Evolutionary conservation across 1,284 basidiomycete genomes (phyloP), one percentile per base, ranked within the genome.

Genomic region (Mrakiaceae sp.): DNA sequence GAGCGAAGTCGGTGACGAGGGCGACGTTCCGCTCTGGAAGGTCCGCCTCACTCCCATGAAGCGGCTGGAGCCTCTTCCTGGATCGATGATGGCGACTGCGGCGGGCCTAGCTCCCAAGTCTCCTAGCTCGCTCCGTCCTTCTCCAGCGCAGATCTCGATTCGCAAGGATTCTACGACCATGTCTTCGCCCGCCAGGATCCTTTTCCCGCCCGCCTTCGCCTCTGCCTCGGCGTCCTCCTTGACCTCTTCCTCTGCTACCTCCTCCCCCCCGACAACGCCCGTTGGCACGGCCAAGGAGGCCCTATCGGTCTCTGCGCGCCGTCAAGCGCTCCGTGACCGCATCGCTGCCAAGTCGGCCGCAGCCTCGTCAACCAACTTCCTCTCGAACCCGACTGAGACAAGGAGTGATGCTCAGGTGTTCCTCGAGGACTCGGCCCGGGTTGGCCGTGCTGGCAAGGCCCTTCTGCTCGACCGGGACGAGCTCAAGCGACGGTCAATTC

Each of bases 401-500:
- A 61, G 55, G 27, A 27, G 27, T 27, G 27, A 27, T 27, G 27
- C 27, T 27, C 27, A 27, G 27, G 27, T 27, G 27, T 27, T 27
- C 27, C 27, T 27, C 27, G 27, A 27, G 27, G 27, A 27, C 27
- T 63, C 54, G 27, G 48, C 51, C 52, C 2, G 56, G 6, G 6
- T 27, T 55, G 48, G 51, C 9, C 6, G 10, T 7, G 63, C 67
- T 27, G 60, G 69, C 0, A 70, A 72, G 40, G 68, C 69, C 58
- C 70, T 56, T 5, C n/a, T 48, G 54, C 42, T 67, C n/a, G 57
- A 47, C 11, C 50, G 72, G 53, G 73, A 76, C 52, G 76, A 73
- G 68, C 69, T 79, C 14, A 74, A 75, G 62, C 69, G 76, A 44
- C 68, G 77, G 47, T 72, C 71, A 43, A 75, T 75, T 3, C 70